Conservation (phyloP, 768 basidiomycete species). For the Hygrophorus pudorinus region DNA sequence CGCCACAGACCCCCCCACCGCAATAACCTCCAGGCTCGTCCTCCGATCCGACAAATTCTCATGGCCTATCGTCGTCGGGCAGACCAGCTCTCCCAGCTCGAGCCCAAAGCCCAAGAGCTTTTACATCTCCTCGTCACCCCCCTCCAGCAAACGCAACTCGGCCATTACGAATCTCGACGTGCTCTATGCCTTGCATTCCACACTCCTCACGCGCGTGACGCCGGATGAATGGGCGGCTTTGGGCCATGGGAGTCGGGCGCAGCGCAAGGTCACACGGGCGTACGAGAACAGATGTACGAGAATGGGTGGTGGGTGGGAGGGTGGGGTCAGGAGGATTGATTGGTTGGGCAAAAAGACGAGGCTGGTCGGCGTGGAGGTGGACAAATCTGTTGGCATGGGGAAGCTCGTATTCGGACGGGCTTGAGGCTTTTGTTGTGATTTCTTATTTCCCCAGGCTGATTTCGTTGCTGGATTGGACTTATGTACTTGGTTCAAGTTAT, state of each 20-base stretch:
- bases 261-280: constrained; percentile 48
- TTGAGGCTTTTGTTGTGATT: background rate
- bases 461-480: too few species aligned
- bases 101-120: constrained; percentile 9
- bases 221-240: constrained; percentile 56
- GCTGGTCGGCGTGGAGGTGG: constrained; percentile 52
- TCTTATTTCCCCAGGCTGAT: too few species aligned
- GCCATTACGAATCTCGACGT: constrained; percentile 54
- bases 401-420: constrained; percentile 34
- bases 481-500: too few species aligned
- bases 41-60: constrained; percentile 50
- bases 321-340: constrained; percentile 58
- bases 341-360: constrained; percentile 54
- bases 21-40: constrained; percentile 30
- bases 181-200: constrained; percentile 47
- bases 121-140: constrained; percentile 15
- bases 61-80: constrained; percentile 46
- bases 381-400: constrained; percentile 33
- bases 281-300: constrained; percentile 53
- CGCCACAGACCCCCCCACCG: constrained; percentile 52
- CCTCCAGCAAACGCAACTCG: constrained; percentile 9
- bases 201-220: constrained; percentile 46
- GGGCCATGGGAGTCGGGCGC: constrained; percentile 42
- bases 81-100: constrained; percentile 15
- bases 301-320: constrained; percentile 58